Base-by-base conservation (phyloP, 2,329 filamentous ascomycete species). In the Paecilomyces dactylethromorphus region DNA sequence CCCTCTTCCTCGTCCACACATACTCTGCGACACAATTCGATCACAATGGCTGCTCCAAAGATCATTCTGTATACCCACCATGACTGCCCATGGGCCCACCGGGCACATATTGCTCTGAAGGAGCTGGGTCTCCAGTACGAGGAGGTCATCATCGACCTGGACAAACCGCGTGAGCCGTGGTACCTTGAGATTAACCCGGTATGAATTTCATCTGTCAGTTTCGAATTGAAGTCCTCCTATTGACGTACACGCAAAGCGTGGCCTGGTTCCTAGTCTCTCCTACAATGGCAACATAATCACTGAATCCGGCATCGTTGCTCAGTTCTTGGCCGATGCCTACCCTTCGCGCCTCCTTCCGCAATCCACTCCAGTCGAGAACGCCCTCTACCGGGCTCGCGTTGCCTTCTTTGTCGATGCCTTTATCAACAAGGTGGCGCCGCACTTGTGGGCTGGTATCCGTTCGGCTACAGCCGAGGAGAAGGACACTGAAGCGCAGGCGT, bases 121-220 rank as follows among this genome's bases (percentile, higher is more conserved):
- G 89, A 91, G 68, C 81, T 89, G 12, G 80, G 80, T 11, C 69
- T 92, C 31, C 78, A 83, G 0, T 90, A 84, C 66, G 85, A 90
- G 59, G 86, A 91, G 64, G 85, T 89, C 60, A 84, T 85, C 59
- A 89, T 95, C 65, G 88, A 93, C 70, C 80, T 94, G 53, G 73
- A 76, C 64, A 82, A 74, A 10, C 90, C 90, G 0, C 85, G 90
- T 10, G 85, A 87, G 29, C 78, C 83, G 39, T 90, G 87, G 79
- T 94, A 93, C 70, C 82, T 94, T 8, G 79, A 87, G 56, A 77
- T 94, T 70, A 92, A 93, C 77, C 89, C 90, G 2, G 81, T 81
- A 74, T 56, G 73, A 59, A 32, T 18, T 13, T 5, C 13, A 21
- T 13, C 26, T 15, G 11, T 11, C 50, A 15, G 39, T 18, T 13